Percentiles rank a stretch among this genome's conserved stretches.
phyloP scores from a whole-genome alignment of 495 filamentous ascomycete genomes.

The Aspergillus taichungensis region DNA sequence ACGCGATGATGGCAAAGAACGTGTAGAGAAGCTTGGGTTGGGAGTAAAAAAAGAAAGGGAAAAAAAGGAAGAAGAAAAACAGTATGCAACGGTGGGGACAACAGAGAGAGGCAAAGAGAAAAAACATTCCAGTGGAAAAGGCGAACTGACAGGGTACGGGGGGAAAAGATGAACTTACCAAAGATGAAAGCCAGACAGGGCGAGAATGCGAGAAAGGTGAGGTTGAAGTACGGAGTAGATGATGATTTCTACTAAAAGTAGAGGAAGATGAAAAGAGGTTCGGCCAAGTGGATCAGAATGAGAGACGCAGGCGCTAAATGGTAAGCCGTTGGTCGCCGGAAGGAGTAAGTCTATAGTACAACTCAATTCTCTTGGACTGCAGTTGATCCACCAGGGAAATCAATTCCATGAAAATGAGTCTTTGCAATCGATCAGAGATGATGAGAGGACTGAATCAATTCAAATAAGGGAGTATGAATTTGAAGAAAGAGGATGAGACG shows the following conservation, averaged over 20 bases:
- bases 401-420: too few species aligned
- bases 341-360: conserved; percentile 2
- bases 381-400: neutral
- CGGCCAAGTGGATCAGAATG: conserved; percentile 10
- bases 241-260: neutral
- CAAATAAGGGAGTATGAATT: too few species aligned
- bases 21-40: neutral
- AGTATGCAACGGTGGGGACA: neutral
- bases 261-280: conserved; percentile 10
- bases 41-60: neutral
- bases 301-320: neutral
- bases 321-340: conserved; percentile 5
- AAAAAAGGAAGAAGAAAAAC: conserved; percentile 3
- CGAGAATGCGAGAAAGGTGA: neutral
- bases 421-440: too few species aligned
- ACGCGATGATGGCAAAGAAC: conserved; percentile 1
- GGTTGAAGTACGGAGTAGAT: conserved; percentile 1
- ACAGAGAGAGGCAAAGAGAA: neutral
- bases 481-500: too few species aligned
- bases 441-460: too few species aligned
- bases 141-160: neutral
- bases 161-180: neutral
- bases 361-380: too few species aligned
- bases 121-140: neutral
- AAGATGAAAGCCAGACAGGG: neutral